Evolutionary conservation across 164 flowering plant genomes (phyloP).

Genomic region (Vitis cinerea): DNA sequence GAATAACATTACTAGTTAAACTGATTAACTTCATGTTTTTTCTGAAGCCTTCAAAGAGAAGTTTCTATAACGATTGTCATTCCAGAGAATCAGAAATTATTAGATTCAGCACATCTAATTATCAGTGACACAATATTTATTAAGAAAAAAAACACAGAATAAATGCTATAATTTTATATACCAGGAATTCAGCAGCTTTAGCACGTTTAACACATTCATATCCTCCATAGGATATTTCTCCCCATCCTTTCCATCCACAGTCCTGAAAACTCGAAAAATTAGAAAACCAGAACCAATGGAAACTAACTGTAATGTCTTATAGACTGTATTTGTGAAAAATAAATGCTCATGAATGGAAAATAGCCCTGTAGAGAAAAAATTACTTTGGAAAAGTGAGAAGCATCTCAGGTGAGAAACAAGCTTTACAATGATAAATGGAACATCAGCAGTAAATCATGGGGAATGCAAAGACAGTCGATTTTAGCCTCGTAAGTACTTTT

Average conservation of each 20-base stretch:
- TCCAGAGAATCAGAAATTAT: neutral
- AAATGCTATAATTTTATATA: slow-evolving; percentile 17
- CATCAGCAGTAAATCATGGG: too few relatives aligned
- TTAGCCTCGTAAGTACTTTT: too few relatives aligned
- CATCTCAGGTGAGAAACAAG: too few relatives aligned
- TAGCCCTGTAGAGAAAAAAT: too few relatives aligned
- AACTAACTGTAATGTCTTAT: neutral
- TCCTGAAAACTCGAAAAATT: slow-evolving; percentile 41
- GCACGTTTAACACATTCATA: slow-evolving; percentile 71
- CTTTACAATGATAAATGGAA: too few relatives aligned
- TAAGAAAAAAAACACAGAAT: too few relatives aligned
- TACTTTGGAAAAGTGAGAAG: too few relatives aligned
- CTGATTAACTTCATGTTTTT: neutral
- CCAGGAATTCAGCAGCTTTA: slow-evolving; percentile 86
- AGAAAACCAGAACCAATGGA: neutral
- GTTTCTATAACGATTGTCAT: neutral
- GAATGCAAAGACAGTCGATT: too few relatives aligned
- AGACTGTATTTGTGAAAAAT: neutral
- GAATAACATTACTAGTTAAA: neutral
- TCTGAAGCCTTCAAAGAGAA: neutral
- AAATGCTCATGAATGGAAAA: neutral
- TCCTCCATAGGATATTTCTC: slow-evolving; percentile 97
- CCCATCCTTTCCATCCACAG: slow-evolving; percentile 98
- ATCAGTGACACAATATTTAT: neutral
- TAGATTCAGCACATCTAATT: neutral